Evolutionary conservation across 2,329 filamentous ascomycete species (phyloP).

Genomic region (Davidsoniella eucalypti): DNA sequence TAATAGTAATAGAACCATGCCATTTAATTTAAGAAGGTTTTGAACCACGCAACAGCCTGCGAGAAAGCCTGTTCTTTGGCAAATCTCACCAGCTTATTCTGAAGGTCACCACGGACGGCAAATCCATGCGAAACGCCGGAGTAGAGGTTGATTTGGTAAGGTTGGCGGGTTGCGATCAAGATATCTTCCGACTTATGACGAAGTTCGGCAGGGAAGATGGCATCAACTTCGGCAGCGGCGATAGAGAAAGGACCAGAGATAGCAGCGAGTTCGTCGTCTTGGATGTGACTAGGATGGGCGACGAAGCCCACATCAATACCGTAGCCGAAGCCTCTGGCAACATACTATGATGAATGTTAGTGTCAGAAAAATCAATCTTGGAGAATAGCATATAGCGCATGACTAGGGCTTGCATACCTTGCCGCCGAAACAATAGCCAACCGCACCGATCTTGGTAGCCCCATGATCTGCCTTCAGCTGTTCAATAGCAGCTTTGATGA

Average conservation of each 20-base stretch:
- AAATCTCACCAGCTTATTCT: conserved; percentile 40
- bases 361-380: neutral
- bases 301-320: conserved; percentile 55
- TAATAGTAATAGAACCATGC: no score
- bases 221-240: conserved; percentile 46
- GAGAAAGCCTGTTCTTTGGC: conserved; percentile 69
- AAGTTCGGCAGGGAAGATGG: conserved; percentile 46
- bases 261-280: conserved; percentile 45
- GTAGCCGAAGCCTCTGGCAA: conserved; percentile 46
- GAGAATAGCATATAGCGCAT: no score
- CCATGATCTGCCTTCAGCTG: conserved; percentile 39
- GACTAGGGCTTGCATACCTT: conserved; percentile 29
- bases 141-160: conserved; percentile 66
- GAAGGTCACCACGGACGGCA: conserved; percentile 48
- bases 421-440: conserved; percentile 62
- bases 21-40: conserved; percentile 18
- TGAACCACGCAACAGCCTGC: conserved; percentile 66
- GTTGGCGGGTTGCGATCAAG: conserved; percentile 36
- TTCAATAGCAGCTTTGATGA: conserved; percentile 27
- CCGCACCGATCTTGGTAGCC: conserved; percentile 42
- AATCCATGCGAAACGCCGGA: conserved; percentile 60
- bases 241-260: conserved; percentile 56
- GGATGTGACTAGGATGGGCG: conserved; percentile 64
- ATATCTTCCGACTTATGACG: conserved; percentile 50
- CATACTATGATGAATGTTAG: conserved; percentile 32